phyloP scores from a whole-genome alignment of 2,329 filamentous ascomycete species.

The Cladosporium sp. region DNA sequence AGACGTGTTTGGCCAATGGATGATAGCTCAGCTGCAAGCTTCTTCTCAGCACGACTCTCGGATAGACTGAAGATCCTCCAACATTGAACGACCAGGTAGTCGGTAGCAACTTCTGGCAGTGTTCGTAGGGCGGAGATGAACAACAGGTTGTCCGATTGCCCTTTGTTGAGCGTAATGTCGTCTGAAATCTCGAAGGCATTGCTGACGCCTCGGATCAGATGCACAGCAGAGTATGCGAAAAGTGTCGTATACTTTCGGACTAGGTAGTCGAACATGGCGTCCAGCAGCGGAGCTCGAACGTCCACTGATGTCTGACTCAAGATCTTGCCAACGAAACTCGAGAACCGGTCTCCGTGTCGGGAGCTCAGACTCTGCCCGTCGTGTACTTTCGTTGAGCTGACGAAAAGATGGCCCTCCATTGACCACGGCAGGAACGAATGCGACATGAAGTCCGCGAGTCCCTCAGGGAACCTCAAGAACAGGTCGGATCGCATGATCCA shows the following conservation, averaged over 20 bases:
- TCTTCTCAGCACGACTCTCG: neutral
- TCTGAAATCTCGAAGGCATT: slow-evolving; percentile 32
- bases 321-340: slow-evolving; percentile 38
- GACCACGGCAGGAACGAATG: slow-evolving; percentile 50
- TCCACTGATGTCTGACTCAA: slow-evolving; percentile 26
- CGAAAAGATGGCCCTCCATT: slow-evolving; percentile 47
- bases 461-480: slow-evolving; percentile 25
- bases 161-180: slow-evolving; percentile 24
- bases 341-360: slow-evolving; percentile 43
- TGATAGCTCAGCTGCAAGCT: neutral
- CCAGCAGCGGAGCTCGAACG: slow-evolving; percentile 29
- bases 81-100: slow-evolving; percentile 37
- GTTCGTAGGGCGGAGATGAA: slow-evolving; percentile 40
- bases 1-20: neutral
- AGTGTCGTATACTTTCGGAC: slow-evolving; percentile 35
- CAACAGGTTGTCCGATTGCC: slow-evolving; percentile 38
- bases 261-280: slow-evolving; percentile 33
- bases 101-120: slow-evolving; percentile 46
- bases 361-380: slow-evolving; percentile 35
- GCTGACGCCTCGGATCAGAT: slow-evolving; percentile 45
- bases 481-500: slow-evolving; percentile 43
- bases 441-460: slow-evolving; percentile 41
- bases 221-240: slow-evolving; percentile 45
- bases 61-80: slow-evolving; percentile 28
- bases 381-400: slow-evolving; percentile 38